These are phyloP conservation scores for Pisolithus thermaeus DNA, from an alignment of 1,284 basidiomycete species.

Conservation along the genomic window DNA sequence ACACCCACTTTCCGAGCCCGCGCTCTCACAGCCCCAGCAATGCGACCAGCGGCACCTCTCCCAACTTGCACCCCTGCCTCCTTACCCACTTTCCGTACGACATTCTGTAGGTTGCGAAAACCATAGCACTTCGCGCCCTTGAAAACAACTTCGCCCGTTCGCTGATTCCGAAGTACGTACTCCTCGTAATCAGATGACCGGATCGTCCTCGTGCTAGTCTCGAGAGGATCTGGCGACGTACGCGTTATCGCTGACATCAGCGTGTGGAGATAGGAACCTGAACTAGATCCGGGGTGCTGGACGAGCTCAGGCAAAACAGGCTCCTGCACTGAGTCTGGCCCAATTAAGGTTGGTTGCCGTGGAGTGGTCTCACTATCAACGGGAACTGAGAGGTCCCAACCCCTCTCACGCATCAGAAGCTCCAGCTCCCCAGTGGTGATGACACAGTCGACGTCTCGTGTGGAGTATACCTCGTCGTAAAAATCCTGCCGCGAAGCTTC, in stretches of 20 bases:
- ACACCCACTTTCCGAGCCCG: slow-evolving; percentile 26
- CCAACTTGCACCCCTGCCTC: slow-evolving; percentile 74
- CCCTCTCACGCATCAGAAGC: slow-evolving; percentile 76
- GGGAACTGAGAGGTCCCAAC: slow-evolving; percentile 66
- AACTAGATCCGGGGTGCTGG: slow-evolving; percentile 78
- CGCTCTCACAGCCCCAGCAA: slow-evolving; percentile 32
- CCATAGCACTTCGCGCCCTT: slow-evolving; percentile 95
- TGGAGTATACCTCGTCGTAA: slow-evolving; percentile 71
- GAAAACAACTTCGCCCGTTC: slow-evolving; percentile 66
- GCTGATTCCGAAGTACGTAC: slow-evolving; percentile 52
- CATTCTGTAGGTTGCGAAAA: slow-evolving; percentile 95
- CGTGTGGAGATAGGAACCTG: slow-evolving; percentile 90
- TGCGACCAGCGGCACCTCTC: slow-evolving; percentile 57
- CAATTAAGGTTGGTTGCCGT: slow-evolving; percentile 6
- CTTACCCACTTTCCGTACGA: slow-evolving; percentile 89
- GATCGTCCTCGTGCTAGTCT: slow-evolving; percentile 47
- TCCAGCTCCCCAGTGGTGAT: slow-evolving; percentile 96
- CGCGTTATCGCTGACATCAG: slow-evolving; percentile 52
- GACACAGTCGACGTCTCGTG: slow-evolving; percentile 95
- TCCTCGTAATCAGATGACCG: slow-evolving; percentile 58
- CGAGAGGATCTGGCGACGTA: slow-evolving; percentile 40
- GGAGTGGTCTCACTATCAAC: slow-evolving; percentile 42
- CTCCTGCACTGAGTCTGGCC: not conserved
- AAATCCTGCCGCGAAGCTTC: slow-evolving; percentile 94
- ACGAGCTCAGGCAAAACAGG: slow-evolving; percentile 64